A percentile compares a stretch with the other conserved stretches of the same genome.
phyloP scores from a whole-genome alignment of 129 eudicot genomes.

The Flaveria linearis region DNA sequence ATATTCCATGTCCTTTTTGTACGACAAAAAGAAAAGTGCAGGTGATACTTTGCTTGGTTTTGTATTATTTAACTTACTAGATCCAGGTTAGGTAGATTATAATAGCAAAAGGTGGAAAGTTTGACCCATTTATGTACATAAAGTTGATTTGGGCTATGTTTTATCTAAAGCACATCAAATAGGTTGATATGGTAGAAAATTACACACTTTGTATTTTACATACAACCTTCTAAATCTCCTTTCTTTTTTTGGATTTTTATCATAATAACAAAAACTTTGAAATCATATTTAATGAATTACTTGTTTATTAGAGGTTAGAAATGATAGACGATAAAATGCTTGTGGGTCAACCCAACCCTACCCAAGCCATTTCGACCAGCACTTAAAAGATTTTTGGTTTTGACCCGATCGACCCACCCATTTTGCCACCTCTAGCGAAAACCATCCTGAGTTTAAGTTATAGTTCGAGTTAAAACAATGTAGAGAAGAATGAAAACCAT shows the following conservation, averaged over 20 bases:
- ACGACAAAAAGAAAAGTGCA: not conserved
- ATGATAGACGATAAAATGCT: not conserved
- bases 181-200: not conserved
- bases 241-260: not conserved
- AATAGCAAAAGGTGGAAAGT: conserved; percentile 3
- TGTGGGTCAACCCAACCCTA: not conserved
- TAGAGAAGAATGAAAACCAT: conserved; percentile 36
- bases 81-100: conserved; percentile 6
- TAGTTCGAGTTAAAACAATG: not conserved
- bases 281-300: not conserved
- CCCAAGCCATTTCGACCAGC: not conserved
- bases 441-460: not conserved
- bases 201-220: not conserved
- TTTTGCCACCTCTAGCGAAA: conserved; percentile 1
- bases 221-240: conserved; percentile 1
- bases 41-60: not conserved
- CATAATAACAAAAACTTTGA: not conserved
- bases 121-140: not conserved
- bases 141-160: not conserved
- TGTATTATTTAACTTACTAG: conserved; percentile 21
- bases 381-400: not conserved
- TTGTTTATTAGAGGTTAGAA: not conserved
- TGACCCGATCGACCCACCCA: not conserved
- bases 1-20: not conserved
- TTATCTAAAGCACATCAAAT: conserved; percentile 13